Evolutionary conservation across 2,329 filamentous ascomycete genomes (phyloP).

Genomic region (Sporothrix humicola): DNA sequence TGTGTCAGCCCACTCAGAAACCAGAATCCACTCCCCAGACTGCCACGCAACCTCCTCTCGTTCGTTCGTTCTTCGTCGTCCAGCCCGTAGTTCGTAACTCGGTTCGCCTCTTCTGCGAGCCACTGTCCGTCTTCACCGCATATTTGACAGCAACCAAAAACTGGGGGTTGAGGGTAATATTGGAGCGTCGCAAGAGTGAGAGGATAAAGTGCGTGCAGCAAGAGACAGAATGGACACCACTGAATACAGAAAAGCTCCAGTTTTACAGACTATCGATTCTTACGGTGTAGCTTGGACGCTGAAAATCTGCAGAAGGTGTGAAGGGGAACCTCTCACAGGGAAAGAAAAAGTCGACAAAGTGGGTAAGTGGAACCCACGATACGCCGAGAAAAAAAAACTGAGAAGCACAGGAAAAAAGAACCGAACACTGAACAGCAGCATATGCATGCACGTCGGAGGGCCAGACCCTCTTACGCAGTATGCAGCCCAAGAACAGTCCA

Average conservation of each 20-base stretch:
- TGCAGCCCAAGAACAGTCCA: background rate
- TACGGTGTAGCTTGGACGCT: constrained; percentile 12
- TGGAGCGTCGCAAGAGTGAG: background rate
- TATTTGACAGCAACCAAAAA: background rate
- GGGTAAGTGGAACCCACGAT: constrained; percentile 10
- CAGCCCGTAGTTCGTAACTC: background rate
- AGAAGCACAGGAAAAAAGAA: background rate
- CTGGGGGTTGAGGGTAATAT: background rate
- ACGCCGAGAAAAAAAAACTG: background rate
- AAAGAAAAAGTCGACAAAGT: background rate
- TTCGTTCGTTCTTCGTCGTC: background rate
- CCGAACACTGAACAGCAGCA: background rate
- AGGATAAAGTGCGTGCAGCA: background rate
- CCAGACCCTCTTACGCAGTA: constrained; percentile 7
- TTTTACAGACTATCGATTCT: constrained; percentile 1
- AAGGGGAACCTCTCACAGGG: background rate
- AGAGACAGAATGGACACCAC: background rate
- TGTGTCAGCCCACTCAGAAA: constrained; percentile 2
- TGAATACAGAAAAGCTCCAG: background rate
- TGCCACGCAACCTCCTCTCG: constrained; percentile 19
- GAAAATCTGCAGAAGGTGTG: background rate
- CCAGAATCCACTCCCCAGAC: constrained; percentile 1
- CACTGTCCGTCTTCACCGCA: constrained; percentile 3
- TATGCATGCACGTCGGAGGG: background rate
- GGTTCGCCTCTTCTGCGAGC: too few species aligned